phyloP scores from a whole-genome alignment of 441 rosid genomes.

The Corymbia calophylla region DNA sequence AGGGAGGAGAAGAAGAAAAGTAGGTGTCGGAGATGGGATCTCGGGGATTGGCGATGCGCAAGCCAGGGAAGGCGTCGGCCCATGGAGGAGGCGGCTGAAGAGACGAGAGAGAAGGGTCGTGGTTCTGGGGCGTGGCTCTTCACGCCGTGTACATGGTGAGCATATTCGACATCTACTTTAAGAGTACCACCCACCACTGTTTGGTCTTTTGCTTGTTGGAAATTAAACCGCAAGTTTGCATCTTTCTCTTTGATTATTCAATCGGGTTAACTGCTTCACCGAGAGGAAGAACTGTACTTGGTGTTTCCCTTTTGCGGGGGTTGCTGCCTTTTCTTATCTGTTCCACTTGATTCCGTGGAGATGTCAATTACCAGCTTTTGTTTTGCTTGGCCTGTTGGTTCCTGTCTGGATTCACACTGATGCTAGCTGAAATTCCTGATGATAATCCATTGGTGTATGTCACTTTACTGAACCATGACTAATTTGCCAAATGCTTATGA shows the following conservation, averaged over 20 bases:
- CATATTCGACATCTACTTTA: background rate
- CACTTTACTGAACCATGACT: background rate
- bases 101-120: slow-evolving; percentile 52
- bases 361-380: slow-evolving; percentile 66
- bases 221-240: slow-evolving; percentile 3
- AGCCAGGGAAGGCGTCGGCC: slow-evolving; percentile 8
- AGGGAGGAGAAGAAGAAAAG: background rate
- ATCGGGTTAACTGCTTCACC: slow-evolving; percentile 91
- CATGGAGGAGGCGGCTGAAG: slow-evolving; percentile 45
- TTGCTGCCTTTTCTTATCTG: slow-evolving; percentile 46
- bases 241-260: slow-evolving; percentile 13
- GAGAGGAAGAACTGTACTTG: slow-evolving; percentile 88
- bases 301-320: slow-evolving; percentile 67
- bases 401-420: slow-evolving; percentile 71
- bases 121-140: background rate
- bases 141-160: background rate
- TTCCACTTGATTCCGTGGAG: slow-evolving; percentile 59
- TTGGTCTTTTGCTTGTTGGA: background rate
- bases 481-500: background rate
- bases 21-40: background rate
- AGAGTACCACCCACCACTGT: background rate
- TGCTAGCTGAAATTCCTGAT: slow-evolving; percentile 98
- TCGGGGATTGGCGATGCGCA: slow-evolving; percentile 35
- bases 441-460: slow-evolving; percentile 81
- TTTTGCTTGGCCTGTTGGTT: slow-evolving; percentile 67